phyloP scores from a whole-genome alignment of 805 yeast genomes.

The Wickerhamomyces hampshirensis region DNA sequence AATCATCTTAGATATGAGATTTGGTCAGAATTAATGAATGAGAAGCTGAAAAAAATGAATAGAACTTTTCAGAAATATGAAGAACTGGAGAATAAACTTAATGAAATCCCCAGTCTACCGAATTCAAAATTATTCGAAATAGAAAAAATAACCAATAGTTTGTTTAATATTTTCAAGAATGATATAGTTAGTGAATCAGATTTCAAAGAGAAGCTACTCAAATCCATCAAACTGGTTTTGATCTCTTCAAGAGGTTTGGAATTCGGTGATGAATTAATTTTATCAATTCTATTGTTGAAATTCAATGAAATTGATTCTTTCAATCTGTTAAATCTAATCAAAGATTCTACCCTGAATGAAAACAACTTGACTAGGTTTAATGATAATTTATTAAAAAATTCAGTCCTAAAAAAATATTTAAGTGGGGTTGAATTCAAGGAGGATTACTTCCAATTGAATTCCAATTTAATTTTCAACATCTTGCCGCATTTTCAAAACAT shows the following conservation, averaged over 20 bases:
- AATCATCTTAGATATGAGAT: constrained; percentile 19
- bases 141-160: constrained; percentile 7
- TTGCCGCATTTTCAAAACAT: constrained; percentile 6
- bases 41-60: constrained; percentile 8
- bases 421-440: constrained; percentile 5
- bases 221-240: constrained; percentile 30
- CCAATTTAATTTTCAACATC: constrained; percentile 5
- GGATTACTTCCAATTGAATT: constrained; percentile 9
- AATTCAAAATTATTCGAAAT: constrained; percentile 26
- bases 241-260: constrained; percentile 32
- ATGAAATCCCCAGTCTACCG: constrained; percentile 27
- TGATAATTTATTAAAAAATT: constrained; percentile 13
- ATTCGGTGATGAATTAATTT: constrained; percentile 30
- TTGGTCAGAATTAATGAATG: constrained; percentile 14
- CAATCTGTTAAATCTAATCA: constrained; percentile 16
- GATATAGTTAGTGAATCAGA: constrained; percentile 7
- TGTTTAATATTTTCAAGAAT: constrained; percentile 12
- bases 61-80: constrained; percentile 32
- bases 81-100: constrained; percentile 29
- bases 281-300: constrained; percentile 20
- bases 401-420: constrained; percentile 10
- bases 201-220: constrained; percentile 19
- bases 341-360: constrained; percentile 15
- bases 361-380: constrained; percentile 14
- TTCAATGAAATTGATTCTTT: constrained; percentile 20